phyloP scores from a whole-genome alignment of 139 green algal species.

The Coelastrella sp. region DNA sequence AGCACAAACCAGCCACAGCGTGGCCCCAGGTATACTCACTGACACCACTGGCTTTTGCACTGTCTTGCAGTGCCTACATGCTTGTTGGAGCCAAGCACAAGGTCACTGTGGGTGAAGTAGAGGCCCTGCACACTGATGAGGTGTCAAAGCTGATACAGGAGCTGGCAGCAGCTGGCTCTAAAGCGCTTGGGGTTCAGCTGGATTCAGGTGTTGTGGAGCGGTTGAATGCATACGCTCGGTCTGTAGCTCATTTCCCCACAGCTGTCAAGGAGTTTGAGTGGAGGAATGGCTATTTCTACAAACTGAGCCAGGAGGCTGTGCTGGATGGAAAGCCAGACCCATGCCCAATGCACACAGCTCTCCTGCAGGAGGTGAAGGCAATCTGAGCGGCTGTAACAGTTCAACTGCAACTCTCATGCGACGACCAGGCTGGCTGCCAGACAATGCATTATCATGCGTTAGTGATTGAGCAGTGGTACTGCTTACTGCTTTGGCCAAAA shows the following conservation, averaged over 20 bases:
- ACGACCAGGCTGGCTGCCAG: not conserved
- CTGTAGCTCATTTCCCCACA: slow-evolving; percentile 96
- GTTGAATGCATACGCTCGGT: slow-evolving; percentile 89
- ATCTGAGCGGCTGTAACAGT: not conserved
- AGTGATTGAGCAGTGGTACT: not conserved
- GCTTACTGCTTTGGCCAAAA: not conserved
- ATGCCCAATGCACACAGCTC: slow-evolving; percentile 87
- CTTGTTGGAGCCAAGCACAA: slow-evolving; percentile 87
- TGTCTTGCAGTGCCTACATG: slow-evolving; percentile 89
- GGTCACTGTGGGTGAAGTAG: slow-evolving; percentile 90
- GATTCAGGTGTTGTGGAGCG: slow-evolving; percentile 76
- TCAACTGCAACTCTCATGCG: not conserved
- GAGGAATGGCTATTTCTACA: slow-evolving; percentile 98
- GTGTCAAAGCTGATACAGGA: slow-evolving; percentile 85
- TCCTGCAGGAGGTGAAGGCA: slow-evolving; percentile 75
- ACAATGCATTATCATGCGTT: not conserved
- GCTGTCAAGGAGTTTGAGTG: slow-evolving; percentile 99
- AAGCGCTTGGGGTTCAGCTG: slow-evolving; percentile 76
- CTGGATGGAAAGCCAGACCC: slow-evolving; percentile 82
- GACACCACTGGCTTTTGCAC: slow-evolving; percentile 1
- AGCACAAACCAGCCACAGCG: too few relatives aligned
- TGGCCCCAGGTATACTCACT: too few relatives aligned
- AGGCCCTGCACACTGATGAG: slow-evolving; percentile 77
- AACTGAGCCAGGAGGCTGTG: slow-evolving; percentile 69
- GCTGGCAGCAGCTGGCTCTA: slow-evolving; percentile 76